Base-by-base conservation (phyloP, 345 rosid species). In the Brassica juncea region DNA sequence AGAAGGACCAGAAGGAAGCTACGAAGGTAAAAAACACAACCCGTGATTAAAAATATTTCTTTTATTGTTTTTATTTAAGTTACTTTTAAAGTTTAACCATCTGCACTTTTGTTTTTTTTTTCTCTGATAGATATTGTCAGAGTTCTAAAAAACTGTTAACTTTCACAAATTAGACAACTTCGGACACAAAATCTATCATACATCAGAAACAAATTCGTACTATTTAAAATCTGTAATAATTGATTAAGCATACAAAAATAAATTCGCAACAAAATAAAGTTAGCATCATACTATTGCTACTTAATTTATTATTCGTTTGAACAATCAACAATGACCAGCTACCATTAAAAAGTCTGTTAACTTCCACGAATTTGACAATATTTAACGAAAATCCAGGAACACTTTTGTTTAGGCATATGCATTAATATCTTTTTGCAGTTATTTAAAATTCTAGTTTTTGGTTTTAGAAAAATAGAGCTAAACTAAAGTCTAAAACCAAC, bases 11-110 rank as follows among this genome's bases (percentile, higher is more conserved):
- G 77, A 73, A 79, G 69, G 68, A 65, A 54, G 25, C 52, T 59
- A 47, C 32, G 64, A 66, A 35, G 75, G 75, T 80, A 74, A 74
- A 79, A 74, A 68, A 80, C 83, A 80, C 67, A 70, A 19, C 79
- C 83, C 83, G 83, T 80, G 83, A 80, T 73, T 55, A 25, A 55
- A 62, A 10, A 6, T 6, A 0, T 7, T 27, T 62, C 1, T 54
- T 62, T 34, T 70, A 35, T 4, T 59, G 42, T 15, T 44, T 32
- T 42, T 52, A 4, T 66, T n/a, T 68, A 15, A 25, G 9, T 44
- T 59, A 79, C 8, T 44, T 61, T 21, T 25, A 6, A 54, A 63
- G 12, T 66, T 78, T 60, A 73, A 79, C 47, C 30, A 60, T 73
- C 23, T 60, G 32, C 32, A 73, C 25, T 68, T 68, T 69, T 34